Evolutionary conservation across 2,329 filamentous ascomycete genomes (phyloP), one percentile per base, ranked within the genome.

Genomic region (Colletotrichum salicis): DNA sequence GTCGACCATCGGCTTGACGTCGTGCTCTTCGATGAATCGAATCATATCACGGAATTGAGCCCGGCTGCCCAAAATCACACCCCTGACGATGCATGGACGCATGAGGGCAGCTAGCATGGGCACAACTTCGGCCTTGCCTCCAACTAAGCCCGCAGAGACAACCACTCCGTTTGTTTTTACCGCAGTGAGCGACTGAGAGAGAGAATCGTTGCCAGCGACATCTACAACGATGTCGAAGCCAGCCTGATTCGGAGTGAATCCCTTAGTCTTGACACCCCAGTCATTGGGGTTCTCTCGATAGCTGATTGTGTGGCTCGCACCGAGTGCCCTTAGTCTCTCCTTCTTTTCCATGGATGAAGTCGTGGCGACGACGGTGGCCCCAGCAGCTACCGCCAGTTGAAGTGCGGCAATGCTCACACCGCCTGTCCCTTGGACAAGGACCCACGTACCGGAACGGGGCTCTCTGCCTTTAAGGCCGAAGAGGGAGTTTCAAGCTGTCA

Each of bases 141-240:
- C 80, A 5, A 83, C 74, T 8, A 77, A 73, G 0, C 82, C 82
- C 12, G 79, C 74, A 2, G 81, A 52, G 2, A 74, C 70, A 27
- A 85, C 71, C 5, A 82, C n/a, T 0, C 83, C 83, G 15, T 82
- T 78, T 0, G 76, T 65, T 0, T 78, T 74, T 0, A 90, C 81
- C 1, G 87, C 86, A 73, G 86, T 86, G 52, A 92, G 80, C 3
- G 84, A 86, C 77, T 91, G 85, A 3, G 81, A 76, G 74, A 93
- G 84, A 0, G 90, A 92, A n/a, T 84, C 85, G 0, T 88, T 84
- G 0, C 91, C 91, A 13, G 89, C 91, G n/a, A 93, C 87, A 75
- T 94, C 92, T 51, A 92, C 76, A 51, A 93, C 82, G 72, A 91
- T 84, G 75, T 93, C 87, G 8, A 92, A 87, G 13, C 92, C 92